Base-by-base conservation (phyloP, 176 grass and related monocot genomes). In the Olyra latifolia region DNA sequence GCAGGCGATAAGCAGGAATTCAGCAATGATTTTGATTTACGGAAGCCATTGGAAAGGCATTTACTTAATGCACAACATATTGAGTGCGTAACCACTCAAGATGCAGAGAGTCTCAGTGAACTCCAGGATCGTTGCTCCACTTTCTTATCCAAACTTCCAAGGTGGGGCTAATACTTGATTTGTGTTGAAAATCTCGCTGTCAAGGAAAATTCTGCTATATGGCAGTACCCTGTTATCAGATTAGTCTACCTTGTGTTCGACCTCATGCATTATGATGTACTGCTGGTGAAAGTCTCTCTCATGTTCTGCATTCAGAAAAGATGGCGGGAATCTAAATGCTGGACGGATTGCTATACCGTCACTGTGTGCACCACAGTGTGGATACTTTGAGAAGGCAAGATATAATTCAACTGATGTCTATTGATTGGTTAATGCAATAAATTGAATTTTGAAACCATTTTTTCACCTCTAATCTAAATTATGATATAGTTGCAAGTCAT, bases 321-420 rank as follows among this genome's bases (percentile, higher is more conserved):
- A 95, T 82, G 86, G 75, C 16, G 72, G 79, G 17, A 85, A 58
- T 88, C 40, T 76, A 41, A 79, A 62, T 84, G 88, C 80, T 70
- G 92, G 92, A 40, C 82, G 90, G 25, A 91, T 98, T 91, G 90
- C 96, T 80, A 93, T 93, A 79, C 92, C 95, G 47, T 98, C 92
- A 20, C 86, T 94, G 1, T 94, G 89, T 89, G 90, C 95, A 77
- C 95, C 95, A 39, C 88, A 93, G 50, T 93, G 92, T 85, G 84
- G 88, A 75, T 95, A 83, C 81, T 95, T 92, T 83, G 96, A 91
- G 48, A 89, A 91, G 92, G 96, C 73, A 69, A 58, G 66, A 43
- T 84, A 74, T 64, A 27, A 59, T 41, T 62, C 13, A 30, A 61
- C 29, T 17, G 16, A 56, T 66, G 10, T 82, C 1, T 24, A 42